These are phyloP conservation scores for Aurinia saxatilis DNA, from an alignment of 345 rosid genomes.

Conservation along the genomic window DNA sequence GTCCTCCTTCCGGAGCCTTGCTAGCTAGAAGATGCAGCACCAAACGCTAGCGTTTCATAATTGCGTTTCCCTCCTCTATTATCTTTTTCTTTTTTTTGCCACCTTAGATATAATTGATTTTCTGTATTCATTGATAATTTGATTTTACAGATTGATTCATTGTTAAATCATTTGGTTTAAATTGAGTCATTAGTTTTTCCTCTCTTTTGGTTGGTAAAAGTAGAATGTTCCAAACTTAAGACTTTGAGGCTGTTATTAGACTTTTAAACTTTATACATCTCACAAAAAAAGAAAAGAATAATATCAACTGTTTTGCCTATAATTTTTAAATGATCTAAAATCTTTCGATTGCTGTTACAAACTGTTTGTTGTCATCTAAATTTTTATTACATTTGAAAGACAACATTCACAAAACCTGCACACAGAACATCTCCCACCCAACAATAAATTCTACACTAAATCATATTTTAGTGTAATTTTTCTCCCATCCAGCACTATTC, in stretches of 20 bases:
- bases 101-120: constrained; percentile 5
- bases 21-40: constrained; percentile 57
- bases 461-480: no score
- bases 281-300: not conserved
- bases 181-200: not conserved
- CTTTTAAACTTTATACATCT: not conserved
- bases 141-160: not conserved
- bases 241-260: not conserved
- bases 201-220: not conserved
- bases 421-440: no score
- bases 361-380: no score
- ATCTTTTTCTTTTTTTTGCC: not conserved
- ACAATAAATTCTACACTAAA: no score
- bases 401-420: no score
- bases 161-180: not conserved
- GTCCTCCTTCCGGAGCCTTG: constrained; percentile 70
- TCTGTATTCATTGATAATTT: constrained; percentile 6
- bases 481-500: no score
- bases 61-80: not conserved
- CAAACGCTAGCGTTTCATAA: constrained; percentile 40
- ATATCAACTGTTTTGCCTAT: not conserved
- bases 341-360: no score
- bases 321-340: no score
- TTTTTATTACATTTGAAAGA: no score
- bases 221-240: constrained; percentile 11